Conservation (phyloP, 148 eudicot species). For the Amaranthus palmeri region DNA sequence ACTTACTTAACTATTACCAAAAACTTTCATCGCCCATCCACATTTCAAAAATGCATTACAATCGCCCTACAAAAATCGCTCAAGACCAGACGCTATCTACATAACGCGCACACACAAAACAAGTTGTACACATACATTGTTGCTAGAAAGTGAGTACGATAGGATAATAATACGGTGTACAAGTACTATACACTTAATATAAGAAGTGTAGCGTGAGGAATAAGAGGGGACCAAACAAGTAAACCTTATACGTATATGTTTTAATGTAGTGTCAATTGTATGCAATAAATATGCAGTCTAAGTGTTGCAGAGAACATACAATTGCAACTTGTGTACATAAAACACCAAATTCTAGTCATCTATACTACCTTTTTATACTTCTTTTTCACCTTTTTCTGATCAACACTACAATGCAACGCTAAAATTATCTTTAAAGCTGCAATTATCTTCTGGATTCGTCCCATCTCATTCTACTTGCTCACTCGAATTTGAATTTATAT, state of each 20-base stretch:
- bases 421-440: not conserved
- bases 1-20: too few relatives aligned
- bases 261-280: slow-evolving; percentile 10
- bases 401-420: not conserved
- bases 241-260: not conserved
- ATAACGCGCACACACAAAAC: too few relatives aligned
- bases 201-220: not conserved
- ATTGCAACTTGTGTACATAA: slow-evolving; percentile 13
- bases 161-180: too few relatives aligned
- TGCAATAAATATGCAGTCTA: slow-evolving; percentile 4
- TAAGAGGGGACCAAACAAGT: slow-evolving; percentile 16
- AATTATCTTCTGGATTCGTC: not conserved
- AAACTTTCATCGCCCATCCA: too few relatives aligned
- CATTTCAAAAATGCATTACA: too few relatives aligned
- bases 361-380: too few relatives aligned
- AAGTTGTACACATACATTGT: too few relatives aligned
- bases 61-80: too few relatives aligned
- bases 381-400: not conserved
- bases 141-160: too few relatives aligned
- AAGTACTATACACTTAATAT: not conserved
- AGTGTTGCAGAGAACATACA: slow-evolving; percentile 8
- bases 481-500: too few relatives aligned
- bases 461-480: not conserved
- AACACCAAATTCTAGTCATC: too few relatives aligned
- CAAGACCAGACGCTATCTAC: too few relatives aligned